phyloP scores from a whole-genome alignment of 23 red algal species.

The Pyropia haitanensis region DNA sequence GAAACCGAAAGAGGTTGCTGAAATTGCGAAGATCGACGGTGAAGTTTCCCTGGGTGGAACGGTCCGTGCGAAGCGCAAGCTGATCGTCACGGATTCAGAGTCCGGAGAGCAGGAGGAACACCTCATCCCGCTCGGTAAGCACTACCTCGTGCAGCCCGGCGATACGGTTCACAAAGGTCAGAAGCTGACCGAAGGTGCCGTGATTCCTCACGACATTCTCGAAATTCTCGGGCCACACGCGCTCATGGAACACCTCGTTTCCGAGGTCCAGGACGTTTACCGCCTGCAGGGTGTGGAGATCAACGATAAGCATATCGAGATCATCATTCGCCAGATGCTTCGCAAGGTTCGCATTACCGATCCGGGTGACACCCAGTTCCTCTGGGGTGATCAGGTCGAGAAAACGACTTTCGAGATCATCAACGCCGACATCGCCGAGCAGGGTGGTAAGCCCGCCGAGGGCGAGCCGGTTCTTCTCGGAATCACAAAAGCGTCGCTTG shows the following conservation, averaged over 20 bases:
- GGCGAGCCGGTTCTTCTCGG: conserved; percentile 4
- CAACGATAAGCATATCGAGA: conserved; percentile 7
- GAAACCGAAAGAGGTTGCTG: neutral
- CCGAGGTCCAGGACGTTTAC: conserved; percentile 3
- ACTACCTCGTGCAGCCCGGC: neutral
- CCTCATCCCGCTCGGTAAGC: neutral
- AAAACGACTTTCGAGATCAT: conserved; percentile 1
- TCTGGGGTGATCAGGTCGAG: conserved; percentile 1
- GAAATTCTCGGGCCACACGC: neutral
- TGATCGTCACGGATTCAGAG: neutral
- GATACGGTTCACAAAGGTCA: neutral
- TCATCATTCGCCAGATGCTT: conserved; percentile 5
- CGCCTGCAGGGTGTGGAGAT: conserved; percentile 1
- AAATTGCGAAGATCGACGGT: conserved; percentile 3
- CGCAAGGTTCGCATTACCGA: neutral
- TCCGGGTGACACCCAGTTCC: neutral
- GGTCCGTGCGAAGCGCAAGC: neutral
- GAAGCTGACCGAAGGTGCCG: neutral
- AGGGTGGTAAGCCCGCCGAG: neutral
- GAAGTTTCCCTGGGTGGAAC: neutral
- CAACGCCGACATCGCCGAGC: neutral
- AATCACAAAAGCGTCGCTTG: conserved; percentile 3
- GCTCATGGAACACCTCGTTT: neutral
- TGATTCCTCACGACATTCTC: conserved; percentile 5
- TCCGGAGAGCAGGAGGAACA: neutral